Evolutionary conservation across 768 basidiomycete genomes (phyloP).

Genomic region (Gloeopeniophorella convolvens): DNA sequence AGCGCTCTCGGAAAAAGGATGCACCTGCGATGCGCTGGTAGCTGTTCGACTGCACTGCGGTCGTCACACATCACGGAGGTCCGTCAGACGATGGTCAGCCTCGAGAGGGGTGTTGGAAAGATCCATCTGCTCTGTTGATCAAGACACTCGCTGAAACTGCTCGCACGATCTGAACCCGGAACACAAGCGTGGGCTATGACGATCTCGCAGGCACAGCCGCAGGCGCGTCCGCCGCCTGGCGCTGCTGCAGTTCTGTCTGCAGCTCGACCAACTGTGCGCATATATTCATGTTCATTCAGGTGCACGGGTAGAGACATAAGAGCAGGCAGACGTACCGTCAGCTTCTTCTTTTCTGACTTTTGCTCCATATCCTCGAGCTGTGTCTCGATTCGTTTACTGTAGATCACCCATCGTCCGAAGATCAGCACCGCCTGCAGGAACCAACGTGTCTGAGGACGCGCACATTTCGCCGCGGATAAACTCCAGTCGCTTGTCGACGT

Average conservation of each 20-base stretch:
- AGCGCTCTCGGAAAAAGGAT: no score
- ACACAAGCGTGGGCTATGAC: no score
- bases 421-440: no score
- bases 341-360: constrained; percentile 75
- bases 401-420: no score
- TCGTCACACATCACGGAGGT: no score
- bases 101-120: no score
- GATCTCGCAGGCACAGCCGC: constrained; percentile 9
- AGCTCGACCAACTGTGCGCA: constrained; percentile 54
- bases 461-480: constrained; percentile 89
- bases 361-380: constrained; percentile 75
- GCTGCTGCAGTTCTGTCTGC: constrained; percentile 49
- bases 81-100: no score
- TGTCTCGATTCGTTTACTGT: constrained; percentile 69
- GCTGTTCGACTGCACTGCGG: no score
- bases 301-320: not conserved
- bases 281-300: not conserved
- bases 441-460: constrained; percentile 29
- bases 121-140: not conserved
- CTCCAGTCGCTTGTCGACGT: constrained; percentile 84
- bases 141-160: not conserved
- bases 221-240: constrained; percentile 29
- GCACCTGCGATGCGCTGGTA: no score
- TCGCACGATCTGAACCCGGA: not conserved
- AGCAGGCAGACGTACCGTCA: constrained; percentile 49